These are phyloP conservation scores for Apiospora malaysiana DNA, from an alignment of 2,329 filamentous ascomycete genomes.

Conservation along the genomic window DNA sequence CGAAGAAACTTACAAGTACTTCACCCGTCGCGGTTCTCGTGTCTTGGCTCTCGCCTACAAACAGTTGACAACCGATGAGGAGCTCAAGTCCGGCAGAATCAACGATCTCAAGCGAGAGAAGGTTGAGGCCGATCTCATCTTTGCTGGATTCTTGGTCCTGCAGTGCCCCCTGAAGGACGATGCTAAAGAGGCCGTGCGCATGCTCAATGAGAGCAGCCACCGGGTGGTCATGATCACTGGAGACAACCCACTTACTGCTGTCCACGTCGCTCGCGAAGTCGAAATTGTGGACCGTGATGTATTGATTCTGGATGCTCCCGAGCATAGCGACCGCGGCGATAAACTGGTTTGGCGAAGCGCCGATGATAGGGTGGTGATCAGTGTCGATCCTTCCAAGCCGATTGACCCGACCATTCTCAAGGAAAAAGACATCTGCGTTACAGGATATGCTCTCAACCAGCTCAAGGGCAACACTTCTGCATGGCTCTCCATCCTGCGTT, in stretches of 20 bases:
- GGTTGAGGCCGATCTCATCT: constrained; percentile 82
- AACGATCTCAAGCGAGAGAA: constrained; percentile 95
- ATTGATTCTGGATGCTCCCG: constrained; percentile 92
- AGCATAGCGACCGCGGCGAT: constrained; percentile 81
- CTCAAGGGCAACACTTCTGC: constrained; percentile 78
- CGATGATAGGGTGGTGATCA: constrained; percentile 85
- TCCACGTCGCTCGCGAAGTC: constrained; percentile 92
- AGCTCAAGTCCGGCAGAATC: constrained; percentile 83
- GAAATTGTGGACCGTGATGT: constrained; percentile 97
- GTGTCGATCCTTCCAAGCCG: constrained; percentile 81
- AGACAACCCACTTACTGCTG: constrained; percentile 95
- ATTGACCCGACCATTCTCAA: constrained; percentile 82
- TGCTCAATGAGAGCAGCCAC: constrained; percentile 99
- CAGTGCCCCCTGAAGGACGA: constrained; percentile 97
- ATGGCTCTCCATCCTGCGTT: constrained; percentile 77
- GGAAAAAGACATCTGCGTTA: constrained; percentile 92
- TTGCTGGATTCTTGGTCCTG: constrained; percentile 94
- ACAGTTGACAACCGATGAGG: constrained; percentile 80
- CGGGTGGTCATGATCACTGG: constrained; percentile 99
- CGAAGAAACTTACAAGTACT: constrained; percentile 98
- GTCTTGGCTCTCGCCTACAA: constrained; percentile 95
- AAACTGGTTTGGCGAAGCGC: constrained; percentile 93
- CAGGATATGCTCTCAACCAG: constrained; percentile 89
- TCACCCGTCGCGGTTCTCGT: constrained; percentile 92
- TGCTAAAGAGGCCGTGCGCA: constrained; percentile 89